Conservation (phyloP, 441 rosid genomes). For the Euphorbia celastroides region DNA sequence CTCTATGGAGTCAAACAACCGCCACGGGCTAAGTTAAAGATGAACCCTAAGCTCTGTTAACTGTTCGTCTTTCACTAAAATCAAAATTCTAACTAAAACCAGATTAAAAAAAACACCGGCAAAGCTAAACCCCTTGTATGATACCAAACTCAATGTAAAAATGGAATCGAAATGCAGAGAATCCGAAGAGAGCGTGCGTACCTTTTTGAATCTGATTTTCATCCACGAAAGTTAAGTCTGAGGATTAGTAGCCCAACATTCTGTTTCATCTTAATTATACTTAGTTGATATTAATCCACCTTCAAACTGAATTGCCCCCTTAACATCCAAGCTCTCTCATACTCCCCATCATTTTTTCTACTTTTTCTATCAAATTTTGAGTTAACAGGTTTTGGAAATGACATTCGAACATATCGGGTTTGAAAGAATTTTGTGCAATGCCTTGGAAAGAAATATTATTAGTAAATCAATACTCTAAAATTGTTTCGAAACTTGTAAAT, state of each 20-base stretch:
- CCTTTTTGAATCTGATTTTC: slow-evolving; percentile 10
- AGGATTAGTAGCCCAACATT: slow-evolving; percentile 5
- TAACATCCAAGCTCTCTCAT: too few species aligned
- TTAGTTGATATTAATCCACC: too few species aligned
- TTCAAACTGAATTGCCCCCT: slow-evolving; percentile 10
- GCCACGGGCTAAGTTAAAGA: slow-evolving; percentile 9
- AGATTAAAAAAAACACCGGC: slow-evolving; percentile 12
- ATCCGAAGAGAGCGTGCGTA: neutral
- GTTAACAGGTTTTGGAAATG: too few species aligned
- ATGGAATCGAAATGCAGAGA: slow-evolving; percentile 8
- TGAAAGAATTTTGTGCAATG: too few species aligned
- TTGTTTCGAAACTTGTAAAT: too few species aligned
- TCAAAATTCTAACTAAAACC: slow-evolving; percentile 8
- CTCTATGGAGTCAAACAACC: slow-evolving; percentile 8
- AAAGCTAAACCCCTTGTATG: slow-evolving; percentile 14
- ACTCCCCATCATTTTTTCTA: too few species aligned
- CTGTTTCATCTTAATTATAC: neutral
- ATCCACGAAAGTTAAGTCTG: neutral
- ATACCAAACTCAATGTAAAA: neutral
- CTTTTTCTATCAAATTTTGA: too few species aligned
- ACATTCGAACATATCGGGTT: too few species aligned
- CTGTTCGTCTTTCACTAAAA: slow-evolving; percentile 13
- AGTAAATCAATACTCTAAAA: too few species aligned
- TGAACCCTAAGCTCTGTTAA: slow-evolving; percentile 13
- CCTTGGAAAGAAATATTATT: too few species aligned